Conservation (phyloP, 2,329 filamentous ascomycete genomes). For the Trichophyton rubrum region DNA sequence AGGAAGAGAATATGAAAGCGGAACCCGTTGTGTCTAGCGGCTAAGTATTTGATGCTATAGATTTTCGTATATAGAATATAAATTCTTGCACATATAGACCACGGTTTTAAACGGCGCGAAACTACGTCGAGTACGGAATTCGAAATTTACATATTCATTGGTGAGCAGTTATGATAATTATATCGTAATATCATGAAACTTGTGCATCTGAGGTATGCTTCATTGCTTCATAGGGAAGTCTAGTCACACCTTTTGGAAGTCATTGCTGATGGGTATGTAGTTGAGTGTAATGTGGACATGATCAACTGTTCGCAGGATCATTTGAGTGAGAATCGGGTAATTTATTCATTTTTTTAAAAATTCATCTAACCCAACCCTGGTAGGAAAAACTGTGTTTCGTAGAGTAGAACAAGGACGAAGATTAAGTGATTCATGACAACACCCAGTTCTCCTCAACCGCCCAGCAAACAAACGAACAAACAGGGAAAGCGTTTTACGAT, state of each 20-base stretch:
- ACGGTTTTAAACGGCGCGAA: background rate
- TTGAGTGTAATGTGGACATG: background rate
- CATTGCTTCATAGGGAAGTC: background rate
- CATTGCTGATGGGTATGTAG: background rate
- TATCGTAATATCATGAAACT: background rate
- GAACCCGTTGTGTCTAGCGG: background rate
- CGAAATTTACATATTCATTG: background rate
- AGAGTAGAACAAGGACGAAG: slow-evolving; percentile 8
- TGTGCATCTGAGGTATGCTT: background rate
- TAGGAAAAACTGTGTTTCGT: slow-evolving; percentile 1
- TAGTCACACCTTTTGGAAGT: too few species aligned
- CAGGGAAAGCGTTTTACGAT: slow-evolving; percentile 25
- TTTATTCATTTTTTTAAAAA: slow-evolving; percentile 3
- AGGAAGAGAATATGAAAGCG: background rate
- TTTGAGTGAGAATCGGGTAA: slow-evolving; percentile 1
- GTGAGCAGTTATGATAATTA: too few species aligned
- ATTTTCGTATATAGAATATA: background rate
- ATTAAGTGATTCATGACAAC: slow-evolving; percentile 10
- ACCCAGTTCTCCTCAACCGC: slow-evolving; percentile 7
- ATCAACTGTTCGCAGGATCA: background rate
- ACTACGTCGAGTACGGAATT: background rate
- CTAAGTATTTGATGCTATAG: background rate
- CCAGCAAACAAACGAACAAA: slow-evolving; percentile 9
- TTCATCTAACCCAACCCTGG: slow-evolving; percentile 3
- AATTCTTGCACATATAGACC: background rate